These are phyloP conservation scores for Euphorbia peplus DNA, from an alignment of 345 rosid species.

Conservation along the genomic window DNA sequence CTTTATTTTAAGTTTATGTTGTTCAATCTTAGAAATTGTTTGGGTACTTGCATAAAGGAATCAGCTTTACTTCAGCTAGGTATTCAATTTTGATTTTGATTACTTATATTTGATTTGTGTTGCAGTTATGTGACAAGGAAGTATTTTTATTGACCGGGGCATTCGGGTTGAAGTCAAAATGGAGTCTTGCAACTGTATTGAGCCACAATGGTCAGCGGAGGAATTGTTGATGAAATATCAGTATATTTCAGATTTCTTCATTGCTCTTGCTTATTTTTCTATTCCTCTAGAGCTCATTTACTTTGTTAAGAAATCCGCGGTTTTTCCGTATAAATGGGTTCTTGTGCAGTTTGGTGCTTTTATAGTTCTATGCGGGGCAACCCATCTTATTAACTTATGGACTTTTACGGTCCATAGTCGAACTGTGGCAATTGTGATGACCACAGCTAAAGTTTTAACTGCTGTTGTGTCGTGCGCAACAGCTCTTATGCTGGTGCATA, in stretches of 20 bases:
- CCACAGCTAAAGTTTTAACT: conserved; percentile 70
- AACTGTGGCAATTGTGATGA: conserved; percentile 83
- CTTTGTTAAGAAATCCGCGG: conserved; percentile 91
- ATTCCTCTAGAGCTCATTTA: conserved; percentile 94
- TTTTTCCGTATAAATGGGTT: conserved; percentile 96
- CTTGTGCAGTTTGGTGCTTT: conserved; percentile 99
- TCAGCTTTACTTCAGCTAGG: neutral
- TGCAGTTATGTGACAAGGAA: neutral
- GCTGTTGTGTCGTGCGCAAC: conserved; percentile 92
- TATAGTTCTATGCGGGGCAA: conserved; percentile 97
- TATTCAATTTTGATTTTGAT: neutral
- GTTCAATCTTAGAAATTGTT: neutral
- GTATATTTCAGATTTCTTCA: conserved; percentile 96
- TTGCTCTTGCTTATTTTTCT: conserved; percentile 94
- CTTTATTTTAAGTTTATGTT: too few species aligned
- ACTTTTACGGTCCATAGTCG: conserved; percentile 67
- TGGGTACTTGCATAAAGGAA: neutral
- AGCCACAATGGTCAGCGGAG: conserved; percentile 94
- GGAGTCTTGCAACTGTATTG: conserved; percentile 91
- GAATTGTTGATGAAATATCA: conserved; percentile 93
- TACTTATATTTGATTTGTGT: neutral
- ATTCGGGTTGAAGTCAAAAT: conserved; percentile 18
- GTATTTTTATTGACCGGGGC: neutral
- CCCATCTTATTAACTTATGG: conserved; percentile 95
- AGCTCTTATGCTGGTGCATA: conserved; percentile 97